Evolutionary conservation across 148 eudicot species (phyloP).

Genomic region (Rhododendron vialii): DNA sequence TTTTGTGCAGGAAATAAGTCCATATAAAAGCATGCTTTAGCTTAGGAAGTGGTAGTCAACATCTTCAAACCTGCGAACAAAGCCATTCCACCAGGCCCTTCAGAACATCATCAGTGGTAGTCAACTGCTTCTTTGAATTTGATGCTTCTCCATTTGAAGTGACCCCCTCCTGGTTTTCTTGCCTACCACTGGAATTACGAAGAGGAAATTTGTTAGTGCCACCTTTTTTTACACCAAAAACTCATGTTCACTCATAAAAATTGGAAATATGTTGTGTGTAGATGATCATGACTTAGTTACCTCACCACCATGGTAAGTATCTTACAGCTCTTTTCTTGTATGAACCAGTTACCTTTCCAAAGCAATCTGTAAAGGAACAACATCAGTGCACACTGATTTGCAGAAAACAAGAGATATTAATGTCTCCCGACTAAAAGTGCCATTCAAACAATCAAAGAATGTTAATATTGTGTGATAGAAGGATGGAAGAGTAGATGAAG

Average conservation of each 20-base stretch:
- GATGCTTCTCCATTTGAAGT: conserved; percentile 60
- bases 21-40: not conserved
- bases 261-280: not conserved
- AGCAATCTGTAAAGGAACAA: conserved; percentile 59
- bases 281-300: conserved; percentile 30
- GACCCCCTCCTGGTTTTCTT: conserved; percentile 43
- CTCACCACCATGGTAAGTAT: conserved; percentile 76
- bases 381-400: conserved; percentile 9
- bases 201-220: not conserved
- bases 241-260: not conserved
- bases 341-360: conserved; percentile 93
- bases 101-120: conserved; percentile 69
- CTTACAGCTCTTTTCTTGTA: conserved; percentile 96
- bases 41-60: not conserved
- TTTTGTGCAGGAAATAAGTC: not conserved
- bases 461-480: not conserved
- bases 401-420: not conserved
- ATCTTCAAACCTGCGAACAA: conserved; percentile 65
- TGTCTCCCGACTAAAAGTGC: not conserved
- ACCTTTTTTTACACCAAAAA: not conserved
- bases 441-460: not conserved
- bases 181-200: conserved; percentile 60
- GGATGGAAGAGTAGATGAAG: not conserved
- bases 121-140: conserved; percentile 57
- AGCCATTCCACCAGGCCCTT: conserved; percentile 89